These are phyloP conservation scores for Hagleromyces aurorensis DNA, from an alignment of 805 yeast species.

Conservation along the genomic window DNA sequence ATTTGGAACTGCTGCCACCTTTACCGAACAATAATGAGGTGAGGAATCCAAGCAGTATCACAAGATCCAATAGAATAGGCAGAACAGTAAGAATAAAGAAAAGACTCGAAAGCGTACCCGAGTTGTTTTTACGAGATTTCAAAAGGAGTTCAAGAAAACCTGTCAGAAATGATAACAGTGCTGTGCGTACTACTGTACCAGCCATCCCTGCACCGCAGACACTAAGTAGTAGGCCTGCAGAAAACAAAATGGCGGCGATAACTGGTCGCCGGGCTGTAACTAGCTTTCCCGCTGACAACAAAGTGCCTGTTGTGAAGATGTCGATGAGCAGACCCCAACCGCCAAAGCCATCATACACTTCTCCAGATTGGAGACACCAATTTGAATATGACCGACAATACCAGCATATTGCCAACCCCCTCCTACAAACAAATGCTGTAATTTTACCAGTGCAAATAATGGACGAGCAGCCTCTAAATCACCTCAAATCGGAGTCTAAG, in stretches of 20 bases:
- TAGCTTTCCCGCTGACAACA: no score
- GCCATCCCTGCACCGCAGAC: no score
- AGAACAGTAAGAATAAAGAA: conserved; percentile 24
- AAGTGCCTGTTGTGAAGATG: no score
- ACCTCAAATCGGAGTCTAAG: conserved; percentile 4
- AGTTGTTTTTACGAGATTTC: conserved; percentile 22
- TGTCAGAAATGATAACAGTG: background rate
- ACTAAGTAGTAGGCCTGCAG: no score
- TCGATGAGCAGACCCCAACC: no score
- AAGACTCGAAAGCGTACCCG: conserved; percentile 29
- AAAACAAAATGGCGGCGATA: no score
- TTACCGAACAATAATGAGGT: conserved; percentile 5
- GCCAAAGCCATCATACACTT: no score
- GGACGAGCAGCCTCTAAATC: background rate
- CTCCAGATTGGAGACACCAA: no score
- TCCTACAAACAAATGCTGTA: no score
- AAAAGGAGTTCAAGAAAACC: conserved; percentile 9
- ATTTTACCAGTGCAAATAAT: conserved; percentile 6
- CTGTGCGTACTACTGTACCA: background rate
- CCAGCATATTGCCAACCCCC: no score
- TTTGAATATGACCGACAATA: no score
- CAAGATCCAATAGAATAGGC: background rate
- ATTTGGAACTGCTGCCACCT: conserved; percentile 21
- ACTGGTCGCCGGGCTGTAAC: no score
- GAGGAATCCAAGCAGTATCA: background rate